These are phyloP conservation scores for Fraxinus ornus DNA, from an alignment of 305 asterid species.

Conservation along the genomic window DNA sequence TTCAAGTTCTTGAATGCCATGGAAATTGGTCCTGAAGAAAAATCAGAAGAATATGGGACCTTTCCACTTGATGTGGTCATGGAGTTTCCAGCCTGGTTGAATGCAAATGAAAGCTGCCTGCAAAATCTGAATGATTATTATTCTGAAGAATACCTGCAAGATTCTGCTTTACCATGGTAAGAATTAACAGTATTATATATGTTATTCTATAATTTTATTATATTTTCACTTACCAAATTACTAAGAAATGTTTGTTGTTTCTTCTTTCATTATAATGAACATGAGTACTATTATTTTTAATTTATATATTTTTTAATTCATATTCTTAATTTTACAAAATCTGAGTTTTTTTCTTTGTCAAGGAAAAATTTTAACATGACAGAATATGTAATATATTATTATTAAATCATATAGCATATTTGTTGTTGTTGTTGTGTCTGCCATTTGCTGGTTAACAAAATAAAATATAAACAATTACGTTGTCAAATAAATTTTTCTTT, in stretches of 20 bases:
- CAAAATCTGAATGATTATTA: constrained; percentile 30
- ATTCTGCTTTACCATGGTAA: constrained; percentile 84
- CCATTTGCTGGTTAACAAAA: background rate
- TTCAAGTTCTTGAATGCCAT: constrained; percentile 65
- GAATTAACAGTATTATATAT: background rate
- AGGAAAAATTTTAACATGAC: background rate
- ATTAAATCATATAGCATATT: background rate
- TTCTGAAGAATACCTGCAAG: constrained; percentile 51
- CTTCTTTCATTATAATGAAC: constrained; percentile 1
- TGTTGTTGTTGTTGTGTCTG: background rate
- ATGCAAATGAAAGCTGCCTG: constrained; percentile 51
- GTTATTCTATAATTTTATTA: background rate
- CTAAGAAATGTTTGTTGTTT: background rate
- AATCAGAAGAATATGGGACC: constrained; percentile 35
- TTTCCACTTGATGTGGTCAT: constrained; percentile 63
- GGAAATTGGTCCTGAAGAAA: constrained; percentile 50
- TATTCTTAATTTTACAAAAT: background rate
- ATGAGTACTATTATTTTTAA: background rate
- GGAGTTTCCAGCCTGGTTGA: constrained; percentile 80
- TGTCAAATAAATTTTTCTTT: background rate
- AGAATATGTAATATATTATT: too few species aligned
- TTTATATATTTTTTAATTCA: background rate
- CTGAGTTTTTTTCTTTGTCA: background rate
- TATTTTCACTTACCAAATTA: constrained; percentile 16
- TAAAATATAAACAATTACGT: background rate